Evolutionary conservation across 192 early-diverging fungal species (phyloP), one percentile per base, ranked within the genome.

Genomic region (Mortierella hygrophila): DNA sequence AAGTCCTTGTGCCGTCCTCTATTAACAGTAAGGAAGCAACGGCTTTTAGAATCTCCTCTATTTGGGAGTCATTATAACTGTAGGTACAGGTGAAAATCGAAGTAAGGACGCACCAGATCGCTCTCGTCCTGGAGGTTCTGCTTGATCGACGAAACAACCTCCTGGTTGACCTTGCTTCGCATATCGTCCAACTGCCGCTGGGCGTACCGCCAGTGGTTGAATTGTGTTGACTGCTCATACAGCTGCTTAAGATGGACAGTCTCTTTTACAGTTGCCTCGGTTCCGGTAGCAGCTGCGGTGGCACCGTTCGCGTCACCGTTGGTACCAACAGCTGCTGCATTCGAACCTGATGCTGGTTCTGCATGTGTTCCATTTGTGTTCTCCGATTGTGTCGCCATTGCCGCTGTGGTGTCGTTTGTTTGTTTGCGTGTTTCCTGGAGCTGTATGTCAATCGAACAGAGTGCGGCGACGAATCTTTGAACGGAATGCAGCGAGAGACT

Each of bases 211-310:
- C 95, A 96, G 76, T 96, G 91, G 47, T 90, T 92, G 81, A 90
- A 96, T 74, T 96, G 95, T 40, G 95, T 93, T 13, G 93, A 90
- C 78, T 96, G 93, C 74, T 95, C 91, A 74, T 90, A 96, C 1
- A 96, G 78, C 78, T 88, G 82, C 42, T 88, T 89, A 63, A 86
- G 23, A 6, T 65, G 26, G 3, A 65, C 69, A 29, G 44, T 29
- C 32, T 72, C 81, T 46, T 85, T 85, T 60, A 72, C 49, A 9
- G 74, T 6, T 8, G 76, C 72, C 46, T n/a, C 57, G 18, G 35
- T 47, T 0, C n/a, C 44, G 18, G 18, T 57, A 32, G 35, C 57
- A 7, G 32, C 75, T 15, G 13, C 11, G 8, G 18, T 72, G 8
- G 68, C 40, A 10, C 18, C 29, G 35, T 60, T 76, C n/a, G 11